Conservation (phyloP, 78 protist species). For the Chrysochromulina tobinii region DNA sequence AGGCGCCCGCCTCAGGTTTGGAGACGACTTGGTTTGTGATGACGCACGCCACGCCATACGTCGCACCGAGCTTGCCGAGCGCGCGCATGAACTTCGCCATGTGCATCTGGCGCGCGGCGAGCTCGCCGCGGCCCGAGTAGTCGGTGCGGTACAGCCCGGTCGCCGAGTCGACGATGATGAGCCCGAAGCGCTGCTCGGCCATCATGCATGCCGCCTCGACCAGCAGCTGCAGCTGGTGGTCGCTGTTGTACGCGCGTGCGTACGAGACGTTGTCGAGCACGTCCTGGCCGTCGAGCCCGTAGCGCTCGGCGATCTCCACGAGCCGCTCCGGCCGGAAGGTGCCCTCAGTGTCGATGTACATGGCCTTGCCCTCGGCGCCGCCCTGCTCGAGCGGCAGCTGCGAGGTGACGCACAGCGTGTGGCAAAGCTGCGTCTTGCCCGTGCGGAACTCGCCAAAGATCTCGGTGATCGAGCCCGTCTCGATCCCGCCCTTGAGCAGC, state of each 20-base stretch:
- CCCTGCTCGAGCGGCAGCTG: constrained; percentile 82
- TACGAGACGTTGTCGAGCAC: constrained; percentile 95
- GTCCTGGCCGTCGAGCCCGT: constrained; percentile 53
- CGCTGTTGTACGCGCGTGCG: constrained; percentile 98
- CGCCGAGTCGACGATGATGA: neutral
- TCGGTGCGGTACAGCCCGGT: constrained; percentile 83
- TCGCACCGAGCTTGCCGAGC: constrained; percentile 94
- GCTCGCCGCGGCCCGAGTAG: constrained; percentile 97
- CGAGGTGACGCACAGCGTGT: constrained; percentile 96
- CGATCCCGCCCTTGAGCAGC: constrained; percentile 95
- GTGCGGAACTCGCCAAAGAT: constrained; percentile 99
- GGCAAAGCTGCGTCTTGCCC: constrained; percentile 99
- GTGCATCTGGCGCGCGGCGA: constrained; percentile 94
- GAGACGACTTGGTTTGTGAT: constrained; percentile 98
- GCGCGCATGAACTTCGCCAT: constrained; percentile 92
- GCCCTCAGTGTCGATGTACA: constrained; percentile 99
- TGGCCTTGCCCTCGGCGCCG: constrained; percentile 98
- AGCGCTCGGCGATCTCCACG: constrained; percentile 81
- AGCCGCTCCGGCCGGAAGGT: constrained; percentile 98
- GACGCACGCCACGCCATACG: constrained; percentile 97
- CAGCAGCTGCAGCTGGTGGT: constrained; percentile 79
- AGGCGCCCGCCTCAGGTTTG: constrained; percentile 74
- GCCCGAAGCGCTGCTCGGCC: constrained; percentile 84
- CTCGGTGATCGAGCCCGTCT: constrained; percentile 98
- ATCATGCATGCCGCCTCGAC: constrained; percentile 96